phyloP scores from a whole-genome alignment of 2,329 filamentous ascomycete species.

The Xylariales sp. region DNA sequence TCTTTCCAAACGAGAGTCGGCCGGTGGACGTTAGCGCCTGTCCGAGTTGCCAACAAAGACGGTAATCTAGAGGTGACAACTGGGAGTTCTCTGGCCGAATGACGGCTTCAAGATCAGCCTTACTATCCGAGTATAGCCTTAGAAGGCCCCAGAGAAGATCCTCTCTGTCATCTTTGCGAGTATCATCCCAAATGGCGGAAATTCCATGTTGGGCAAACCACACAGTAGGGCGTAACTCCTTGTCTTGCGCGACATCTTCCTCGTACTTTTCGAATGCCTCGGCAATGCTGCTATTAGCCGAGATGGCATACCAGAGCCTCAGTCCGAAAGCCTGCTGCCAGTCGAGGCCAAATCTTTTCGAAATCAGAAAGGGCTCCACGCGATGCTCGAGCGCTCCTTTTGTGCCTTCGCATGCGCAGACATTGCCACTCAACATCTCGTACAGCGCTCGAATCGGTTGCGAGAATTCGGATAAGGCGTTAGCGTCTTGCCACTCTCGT shows the following conservation, averaged over 20 bases:
- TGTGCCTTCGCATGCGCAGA: slow-evolving; percentile 84
- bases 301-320: slow-evolving; percentile 87
- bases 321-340: slow-evolving; percentile 96
- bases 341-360: slow-evolving; percentile 84
- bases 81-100: slow-evolving; percentile 82
- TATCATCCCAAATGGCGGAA: slow-evolving; percentile 70
- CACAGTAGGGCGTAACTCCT: slow-evolving; percentile 78
- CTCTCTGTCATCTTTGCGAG: slow-evolving; percentile 68
- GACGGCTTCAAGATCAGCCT: slow-evolving; percentile 72
- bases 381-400: slow-evolving; percentile 82
- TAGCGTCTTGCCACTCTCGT: slow-evolving; percentile 83
- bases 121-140: slow-evolving; percentile 77
- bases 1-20: slow-evolving; percentile 63
- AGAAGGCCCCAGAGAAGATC: slow-evolving; percentile 90
- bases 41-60: slow-evolving; percentile 87
- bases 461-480: slow-evolving; percentile 87
- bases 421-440: slow-evolving; percentile 87
- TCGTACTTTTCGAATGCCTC: slow-evolving; percentile 79
- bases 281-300: slow-evolving; percentile 74
- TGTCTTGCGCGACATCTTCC: slow-evolving; percentile 76
- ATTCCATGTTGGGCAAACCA: slow-evolving; percentile 74
- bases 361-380: slow-evolving; percentile 82
- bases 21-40: slow-evolving; percentile 69
- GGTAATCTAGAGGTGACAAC: slow-evolving; percentile 77
- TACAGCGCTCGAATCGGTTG: slow-evolving; percentile 88